Conservation (phyloP, 2,329 filamentous ascomycete species). For the Penicillium sp. region DNA sequence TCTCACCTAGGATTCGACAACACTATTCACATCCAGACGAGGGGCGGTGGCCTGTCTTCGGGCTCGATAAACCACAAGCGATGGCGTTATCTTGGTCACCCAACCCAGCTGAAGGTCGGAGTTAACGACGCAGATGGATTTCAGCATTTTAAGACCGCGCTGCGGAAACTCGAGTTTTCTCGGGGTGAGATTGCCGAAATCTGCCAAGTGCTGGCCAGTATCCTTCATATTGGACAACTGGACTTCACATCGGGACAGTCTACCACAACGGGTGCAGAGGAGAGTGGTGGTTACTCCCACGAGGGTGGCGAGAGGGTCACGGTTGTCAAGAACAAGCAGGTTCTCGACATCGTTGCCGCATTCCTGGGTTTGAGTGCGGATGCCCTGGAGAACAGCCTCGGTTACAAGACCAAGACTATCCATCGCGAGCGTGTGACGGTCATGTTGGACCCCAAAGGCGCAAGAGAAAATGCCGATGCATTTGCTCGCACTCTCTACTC, state of each 20-base stretch:
- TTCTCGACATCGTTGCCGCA: constrained; percentile 78
- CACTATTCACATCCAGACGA: constrained; percentile 35
- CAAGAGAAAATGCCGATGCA: constrained; percentile 87
- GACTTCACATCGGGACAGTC: constrained; percentile 81
- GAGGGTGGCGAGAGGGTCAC: constrained; percentile 85
- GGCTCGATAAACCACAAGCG: constrained; percentile 61
- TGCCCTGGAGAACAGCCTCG: constrained; percentile 80
- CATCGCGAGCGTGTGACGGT: constrained; percentile 96
- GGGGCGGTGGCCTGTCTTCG: constrained; percentile 50
- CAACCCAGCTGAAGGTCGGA: constrained; percentile 92
- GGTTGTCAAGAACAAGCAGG: constrained; percentile 88
- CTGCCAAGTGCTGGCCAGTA: constrained; percentile 86
- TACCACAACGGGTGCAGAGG: constrained; percentile 74
- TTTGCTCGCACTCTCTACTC: constrained; percentile 90
- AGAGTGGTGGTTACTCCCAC: constrained; percentile 93
- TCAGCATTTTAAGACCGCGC: constrained; percentile 92
- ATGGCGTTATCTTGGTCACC: constrained; percentile 95
- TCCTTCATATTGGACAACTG: constrained; percentile 95
- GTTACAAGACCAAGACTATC: constrained; percentile 95
- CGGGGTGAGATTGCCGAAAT: constrained; percentile 92
- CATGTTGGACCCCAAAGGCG: constrained; percentile 89
- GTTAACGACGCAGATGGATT: constrained; percentile 96
- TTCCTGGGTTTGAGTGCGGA: constrained; percentile 80
- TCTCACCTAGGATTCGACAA: constrained; percentile 67
- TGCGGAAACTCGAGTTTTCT: constrained; percentile 90